Conservation (phyloP, 768 basidiomycete species). For the Termitomyces sp. region DNA sequence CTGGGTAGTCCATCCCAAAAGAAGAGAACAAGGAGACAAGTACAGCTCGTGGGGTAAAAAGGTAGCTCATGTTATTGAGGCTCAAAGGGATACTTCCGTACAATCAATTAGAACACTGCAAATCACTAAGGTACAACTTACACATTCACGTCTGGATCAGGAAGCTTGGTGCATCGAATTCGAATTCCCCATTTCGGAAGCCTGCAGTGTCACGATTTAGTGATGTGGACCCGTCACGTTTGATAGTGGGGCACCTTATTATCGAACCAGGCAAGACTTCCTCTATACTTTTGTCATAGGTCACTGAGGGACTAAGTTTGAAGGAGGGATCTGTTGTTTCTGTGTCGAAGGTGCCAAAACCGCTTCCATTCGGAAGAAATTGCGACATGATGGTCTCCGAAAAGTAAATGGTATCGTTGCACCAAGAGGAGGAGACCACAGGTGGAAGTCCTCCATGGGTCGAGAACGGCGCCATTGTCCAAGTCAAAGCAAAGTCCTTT, state of each 20-base stretch:
- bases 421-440: conserved; percentile 25
- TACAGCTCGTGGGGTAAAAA: conserved; percentile 29
- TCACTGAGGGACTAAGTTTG: neutral
- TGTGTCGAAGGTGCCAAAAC: conserved; percentile 30
- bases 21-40: conserved; percentile 25
- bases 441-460: conserved; percentile 27
- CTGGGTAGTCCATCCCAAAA: conserved; percentile 26
- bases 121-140: conserved; percentile 11
- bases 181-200: conserved; percentile 36
- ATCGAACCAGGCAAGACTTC: conserved; percentile 22
- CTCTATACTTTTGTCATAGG: neutral
- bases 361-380: conserved; percentile 27
- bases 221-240: neutral
- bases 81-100: conserved; percentile 17
- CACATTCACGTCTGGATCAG: conserved; percentile 24
- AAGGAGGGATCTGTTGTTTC: conserved; percentile 18
- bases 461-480: conserved; percentile 34
- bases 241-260: conserved; percentile 16
- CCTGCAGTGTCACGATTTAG: conserved; percentile 11
- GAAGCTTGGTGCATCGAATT: conserved; percentile 28
- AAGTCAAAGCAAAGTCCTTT: conserved; percentile 30
- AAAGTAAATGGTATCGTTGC: conserved; percentile 30
- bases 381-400: conserved; percentile 29
- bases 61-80: conserved; percentile 22
- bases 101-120: neutral